phyloP scores from a whole-genome alignment of 2,329 filamentous ascomycete species.

The Myrmaecium sp. region DNA sequence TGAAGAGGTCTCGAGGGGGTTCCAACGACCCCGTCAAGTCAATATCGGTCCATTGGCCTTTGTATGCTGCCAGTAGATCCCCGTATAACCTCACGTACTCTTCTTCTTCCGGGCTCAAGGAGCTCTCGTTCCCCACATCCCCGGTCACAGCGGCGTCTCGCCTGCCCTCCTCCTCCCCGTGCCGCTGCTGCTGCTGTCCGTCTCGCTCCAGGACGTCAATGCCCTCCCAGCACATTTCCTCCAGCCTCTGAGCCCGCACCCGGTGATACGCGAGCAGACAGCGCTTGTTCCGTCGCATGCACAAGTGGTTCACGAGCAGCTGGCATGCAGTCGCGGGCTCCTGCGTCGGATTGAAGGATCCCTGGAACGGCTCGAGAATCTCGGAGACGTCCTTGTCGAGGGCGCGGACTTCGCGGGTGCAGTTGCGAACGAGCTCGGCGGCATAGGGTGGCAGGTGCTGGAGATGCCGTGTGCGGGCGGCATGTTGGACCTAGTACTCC shows the following conservation, averaged over 20 bases:
- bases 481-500: constrained; percentile 67
- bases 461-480: constrained; percentile 82
- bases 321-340: constrained; percentile 76
- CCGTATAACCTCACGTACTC: constrained; percentile 88
- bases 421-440: constrained; percentile 72
- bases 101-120: constrained; percentile 85
- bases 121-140: constrained; percentile 44
- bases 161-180: constrained; percentile 17
- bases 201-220: constrained; percentile 60
- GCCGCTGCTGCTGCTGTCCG: constrained; percentile 39
- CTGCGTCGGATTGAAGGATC: constrained; percentile 67
- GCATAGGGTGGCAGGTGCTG: constrained; percentile 80
- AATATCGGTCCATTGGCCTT: constrained; percentile 96
- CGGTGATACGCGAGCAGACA: constrained; percentile 90
- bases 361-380: constrained; percentile 60
- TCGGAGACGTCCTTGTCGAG: constrained; percentile 70
- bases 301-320: constrained; percentile 81
- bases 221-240: constrained; percentile 86
- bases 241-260: constrained; percentile 76
- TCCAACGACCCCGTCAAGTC: constrained; percentile 88
- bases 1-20: constrained; percentile 88
- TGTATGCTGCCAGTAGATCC: constrained; percentile 86
- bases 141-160: constrained; percentile 19
- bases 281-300: constrained; percentile 90
- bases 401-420: constrained; percentile 83